A percentile compares a stretch with the other conserved stretches of the same genome.
phyloP scores from a whole-genome alignment of 495 filamentous ascomycete species.

The Aspergillus homomorphus region DNA sequence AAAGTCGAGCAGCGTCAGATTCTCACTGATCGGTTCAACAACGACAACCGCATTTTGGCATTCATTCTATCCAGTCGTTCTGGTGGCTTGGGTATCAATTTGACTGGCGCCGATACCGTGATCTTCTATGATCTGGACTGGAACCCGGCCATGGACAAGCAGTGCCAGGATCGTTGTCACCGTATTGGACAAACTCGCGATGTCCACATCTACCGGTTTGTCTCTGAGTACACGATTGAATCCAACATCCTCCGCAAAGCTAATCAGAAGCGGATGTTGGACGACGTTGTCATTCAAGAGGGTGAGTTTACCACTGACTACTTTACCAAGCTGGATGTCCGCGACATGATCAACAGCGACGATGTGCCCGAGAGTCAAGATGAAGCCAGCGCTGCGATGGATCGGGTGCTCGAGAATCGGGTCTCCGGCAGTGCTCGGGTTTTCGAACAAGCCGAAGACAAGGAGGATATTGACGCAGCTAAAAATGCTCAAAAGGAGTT shows the following conservation, averaged over 20 bases:
- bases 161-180: constrained; percentile 97
- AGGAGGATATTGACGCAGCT: constrained; percentile 85
- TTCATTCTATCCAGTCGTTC: constrained; percentile 96
- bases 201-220: constrained; percentile 96
- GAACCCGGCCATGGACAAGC: constrained; percentile 99
- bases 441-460: constrained; percentile 86
- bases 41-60: constrained; percentile 82
- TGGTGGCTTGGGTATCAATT: constrained; percentile 92
- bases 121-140: constrained; percentile 99
- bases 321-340: constrained; percentile 73
- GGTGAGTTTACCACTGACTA: constrained; percentile 98
- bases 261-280: constrained; percentile 95
- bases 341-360: constrained; percentile 64
- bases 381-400: constrained; percentile 77
- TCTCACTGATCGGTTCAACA: constrained; percentile 95
- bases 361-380: constrained; percentile 56
- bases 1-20: constrained; percentile 95
- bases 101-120: constrained; percentile 95
- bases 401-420: constrained; percentile 68
- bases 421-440: constrained; percentile 56
- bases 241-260: constrained; percentile 96
- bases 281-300: constrained; percentile 97
- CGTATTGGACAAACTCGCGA: constrained; percentile 98
- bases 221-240: constrained; percentile 97
- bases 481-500: constrained; percentile 85